Base-by-base conservation (phyloP, 495 filamentous ascomycete species). In the Aspergillus sclerotioniger region DNA sequence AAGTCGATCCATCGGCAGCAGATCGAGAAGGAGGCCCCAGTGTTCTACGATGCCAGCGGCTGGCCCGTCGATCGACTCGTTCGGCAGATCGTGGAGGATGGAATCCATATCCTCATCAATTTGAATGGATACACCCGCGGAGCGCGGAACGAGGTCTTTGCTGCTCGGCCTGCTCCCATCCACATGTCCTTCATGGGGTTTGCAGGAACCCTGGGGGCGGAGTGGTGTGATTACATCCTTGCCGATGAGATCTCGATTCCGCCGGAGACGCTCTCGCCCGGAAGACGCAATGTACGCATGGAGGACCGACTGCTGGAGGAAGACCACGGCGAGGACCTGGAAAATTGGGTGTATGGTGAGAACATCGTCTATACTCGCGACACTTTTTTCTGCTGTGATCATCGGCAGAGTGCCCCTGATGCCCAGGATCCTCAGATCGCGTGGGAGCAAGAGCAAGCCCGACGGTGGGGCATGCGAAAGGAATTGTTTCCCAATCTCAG, bases 141-240 rank as follows among this genome's bases (percentile, higher is more conserved):
- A 17, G 94, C 94, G n/a, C 86, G 91, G 39, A 99, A 99, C 61
- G 95, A 99, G 68, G 85, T 98, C 16, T 99, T 99, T 71, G 94
- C 94, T 33, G 94, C 95, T 12, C 85, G 94, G 25, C 92, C 94
- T 9, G 91, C 92, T 3, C 94, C 94, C 0, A 92, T 99, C 50
- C 94, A 98, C 62, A 99, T 99, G 94, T 96, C 94, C 0, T 99
- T 99, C 69, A 99, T 99, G 94, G 94, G 94, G 2, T 98, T 99
- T 71, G 94, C 94, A 1, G 94, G 94, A 7, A 96, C 94, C 2
- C 79, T 99, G 8, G 94, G 95, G 10, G 94, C 94, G 28, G 94
- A 98, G 66, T 99, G 94, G 94, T 99, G 94, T 68, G 94, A 99
- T 65, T 99, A 99, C 65, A 84, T 99, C 29, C 82, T 98, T 29